Percentiles rank a stretch among this genome's conserved stretches.
These are phyloP conservation scores for Ogataea methylovora DNA, from an alignment of 805 yeast species.

Conservation along the genomic window DNA sequence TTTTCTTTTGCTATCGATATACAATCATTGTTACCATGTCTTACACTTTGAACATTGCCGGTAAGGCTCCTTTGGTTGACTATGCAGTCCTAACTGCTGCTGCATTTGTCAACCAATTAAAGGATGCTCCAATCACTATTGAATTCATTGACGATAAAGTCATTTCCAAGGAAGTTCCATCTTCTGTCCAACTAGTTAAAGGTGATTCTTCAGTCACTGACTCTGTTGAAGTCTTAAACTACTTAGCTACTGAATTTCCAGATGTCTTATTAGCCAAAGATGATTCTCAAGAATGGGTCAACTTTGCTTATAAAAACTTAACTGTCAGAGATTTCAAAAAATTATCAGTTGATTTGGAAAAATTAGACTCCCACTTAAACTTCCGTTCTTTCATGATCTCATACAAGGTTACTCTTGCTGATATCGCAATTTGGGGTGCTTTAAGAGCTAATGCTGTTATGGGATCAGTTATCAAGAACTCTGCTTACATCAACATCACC, in stretches of 20 bases:
- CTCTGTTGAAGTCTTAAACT: conserved; percentile 37
- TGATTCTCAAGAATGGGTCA: conserved; percentile 54
- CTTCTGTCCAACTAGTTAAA: conserved; percentile 34
- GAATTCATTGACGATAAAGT: conserved; percentile 69
- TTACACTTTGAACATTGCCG: conserved; percentile 60
- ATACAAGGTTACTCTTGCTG: conserved; percentile 63
- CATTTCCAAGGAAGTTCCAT: conserved; percentile 33
- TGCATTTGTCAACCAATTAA: conserved; percentile 53
- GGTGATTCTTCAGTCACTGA: conserved; percentile 37
- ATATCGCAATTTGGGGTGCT: conserved; percentile 88
- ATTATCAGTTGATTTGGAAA: conserved; percentile 68
- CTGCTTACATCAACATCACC: conserved; percentile 75
- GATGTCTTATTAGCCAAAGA: conserved; percentile 28
- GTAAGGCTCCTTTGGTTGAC: conserved; percentile 79
- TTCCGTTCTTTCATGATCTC: conserved; percentile 76
- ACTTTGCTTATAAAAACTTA: conserved; percentile 59
- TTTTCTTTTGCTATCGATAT: too few species aligned
- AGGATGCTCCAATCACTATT: conserved; percentile 46
- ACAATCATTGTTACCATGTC: too few species aligned
- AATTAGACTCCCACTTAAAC: conserved; percentile 75
- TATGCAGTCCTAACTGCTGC: conserved; percentile 76
- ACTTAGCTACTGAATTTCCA: conserved; percentile 48
- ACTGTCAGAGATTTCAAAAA: conserved; percentile 84
- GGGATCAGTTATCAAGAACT: conserved; percentile 83
- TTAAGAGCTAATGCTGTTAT: conserved; percentile 89